Percentiles rank a stretch among this genome's conserved stretches.
phyloP scores from a whole-genome alignment of 345 rosid species.

The Orychophragmus violaceus region DNA sequence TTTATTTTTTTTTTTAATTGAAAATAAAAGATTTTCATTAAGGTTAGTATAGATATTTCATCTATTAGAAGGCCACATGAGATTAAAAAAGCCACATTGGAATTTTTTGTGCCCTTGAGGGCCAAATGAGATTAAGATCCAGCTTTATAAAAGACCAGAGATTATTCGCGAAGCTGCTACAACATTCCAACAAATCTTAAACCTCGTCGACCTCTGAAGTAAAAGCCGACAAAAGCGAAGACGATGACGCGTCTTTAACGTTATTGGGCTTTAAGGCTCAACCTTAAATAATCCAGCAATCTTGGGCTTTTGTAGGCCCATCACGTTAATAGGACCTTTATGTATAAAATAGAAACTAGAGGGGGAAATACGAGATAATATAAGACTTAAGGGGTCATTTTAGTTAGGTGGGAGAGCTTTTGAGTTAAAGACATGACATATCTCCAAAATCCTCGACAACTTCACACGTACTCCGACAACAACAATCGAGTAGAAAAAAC shows the following conservation, averaged over 20 bases:
- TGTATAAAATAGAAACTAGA: not conserved
- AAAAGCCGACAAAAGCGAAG: not conserved
- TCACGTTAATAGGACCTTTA: not conserved
- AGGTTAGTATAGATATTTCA: no score
- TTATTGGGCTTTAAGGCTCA: not conserved
- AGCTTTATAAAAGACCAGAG: not conserved
- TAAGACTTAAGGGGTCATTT: not conserved
- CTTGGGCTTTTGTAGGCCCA: not conserved
- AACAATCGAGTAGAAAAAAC: not conserved
- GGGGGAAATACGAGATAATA: not conserved
- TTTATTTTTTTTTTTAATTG: no score
- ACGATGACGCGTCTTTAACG: conserved; percentile 11
- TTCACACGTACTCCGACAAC: conserved; percentile 22
- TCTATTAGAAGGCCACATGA: no score
- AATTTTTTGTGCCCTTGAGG: no score
- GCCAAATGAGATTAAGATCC: no score
- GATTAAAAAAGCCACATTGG: no score
- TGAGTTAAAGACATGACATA: conserved; percentile 9
- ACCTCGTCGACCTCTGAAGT: conserved; percentile 8
- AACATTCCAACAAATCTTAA: conserved; percentile 10
- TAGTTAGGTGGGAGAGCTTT: conserved; percentile 11
- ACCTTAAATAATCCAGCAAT: not conserved
- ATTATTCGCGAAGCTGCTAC: conserved; percentile 25
- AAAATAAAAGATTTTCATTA: no score
- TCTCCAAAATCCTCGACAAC: conserved; percentile 14